phyloP scores from a whole-genome alignment of 208 protist genomes.

The Wallacemonas sp. region DNA sequence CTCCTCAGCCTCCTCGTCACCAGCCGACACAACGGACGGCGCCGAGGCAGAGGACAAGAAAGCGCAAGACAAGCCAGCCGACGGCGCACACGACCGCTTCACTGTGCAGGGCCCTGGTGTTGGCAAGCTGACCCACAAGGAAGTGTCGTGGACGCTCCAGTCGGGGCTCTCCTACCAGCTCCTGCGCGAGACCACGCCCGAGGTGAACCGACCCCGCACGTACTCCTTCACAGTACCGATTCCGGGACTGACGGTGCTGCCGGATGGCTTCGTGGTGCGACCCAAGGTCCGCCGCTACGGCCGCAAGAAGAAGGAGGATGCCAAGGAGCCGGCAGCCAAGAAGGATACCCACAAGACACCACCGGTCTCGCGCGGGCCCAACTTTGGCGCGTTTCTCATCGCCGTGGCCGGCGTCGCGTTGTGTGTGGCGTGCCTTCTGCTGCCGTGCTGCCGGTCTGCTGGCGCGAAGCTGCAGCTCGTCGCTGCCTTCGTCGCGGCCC shows the following conservation, averaged over 20 bases:
- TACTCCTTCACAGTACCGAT: slow-evolving; percentile 64
- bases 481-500: slow-evolving; percentile 15
- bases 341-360: neutral
- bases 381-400: slow-evolving; percentile 38
- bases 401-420: slow-evolving; percentile 9
- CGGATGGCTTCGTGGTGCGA: slow-evolving; percentile 27
- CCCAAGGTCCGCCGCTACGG: neutral
- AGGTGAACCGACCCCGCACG: slow-evolving; percentile 47
- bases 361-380: slow-evolving; percentile 8
- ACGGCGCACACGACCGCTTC: slow-evolving; percentile 14
- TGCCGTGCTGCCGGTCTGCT: slow-evolving; percentile 4
- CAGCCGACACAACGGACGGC: too few relatives aligned
- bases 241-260: slow-evolving; percentile 28
- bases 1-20: too few relatives aligned
- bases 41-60: neutral
- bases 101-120: slow-evolving; percentile 48
- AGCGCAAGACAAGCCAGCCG: neutral
- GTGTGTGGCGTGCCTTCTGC: slow-evolving; percentile 23
- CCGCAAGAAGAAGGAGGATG: slow-evolving; percentile 2
- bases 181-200: slow-evolving; percentile 40
- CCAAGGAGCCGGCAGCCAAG: neutral
- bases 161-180: slow-evolving; percentile 23
- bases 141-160: slow-evolving; percentile 16
- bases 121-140: slow-evolving; percentile 10
- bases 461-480: slow-evolving; percentile 28